phyloP scores from a whole-genome alignment of 176 grass and related monocot genomes.

The Phragmites australis region DNA sequence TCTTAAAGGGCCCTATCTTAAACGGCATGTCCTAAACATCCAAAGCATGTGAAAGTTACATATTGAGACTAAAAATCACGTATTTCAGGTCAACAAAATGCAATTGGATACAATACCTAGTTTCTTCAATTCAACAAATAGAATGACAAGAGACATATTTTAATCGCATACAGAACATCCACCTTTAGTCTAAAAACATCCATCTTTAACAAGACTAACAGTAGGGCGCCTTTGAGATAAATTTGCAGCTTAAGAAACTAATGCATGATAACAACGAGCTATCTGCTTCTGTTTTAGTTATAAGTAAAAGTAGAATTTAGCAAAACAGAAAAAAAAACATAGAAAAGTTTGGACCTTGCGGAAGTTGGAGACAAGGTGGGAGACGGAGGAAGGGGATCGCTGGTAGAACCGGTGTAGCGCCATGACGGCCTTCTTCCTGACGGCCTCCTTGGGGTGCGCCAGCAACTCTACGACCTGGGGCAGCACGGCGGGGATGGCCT shows the following conservation, averaged over 20 bases:
- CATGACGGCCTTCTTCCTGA: conserved; percentile 99
- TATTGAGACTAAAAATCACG: background rate
- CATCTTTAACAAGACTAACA: background rate
- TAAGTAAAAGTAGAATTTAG: background rate
- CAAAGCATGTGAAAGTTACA: background rate
- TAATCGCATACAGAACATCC: background rate
- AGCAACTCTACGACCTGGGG: conserved; percentile 95
- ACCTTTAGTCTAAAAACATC: too few species aligned
- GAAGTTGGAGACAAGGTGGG: conserved; percentile 96
- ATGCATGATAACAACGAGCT: background rate
- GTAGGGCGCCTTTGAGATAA: background rate
- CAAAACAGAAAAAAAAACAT: background rate
- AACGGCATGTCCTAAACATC: background rate
- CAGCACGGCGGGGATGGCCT: conserved; percentile 92
- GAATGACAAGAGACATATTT: background rate
- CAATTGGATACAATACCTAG: background rate
- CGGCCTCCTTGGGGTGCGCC: conserved; percentile 80
- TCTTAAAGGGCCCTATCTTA: conserved; percentile 1
- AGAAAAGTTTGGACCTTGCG: conserved; percentile 58
- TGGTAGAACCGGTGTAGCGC: conserved; percentile 94
- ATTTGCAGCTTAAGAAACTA: conserved; percentile 7
- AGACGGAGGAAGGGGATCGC: conserved; percentile 74
- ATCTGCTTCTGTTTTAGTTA: background rate
- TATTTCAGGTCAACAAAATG: background rate
- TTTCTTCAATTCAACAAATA: background rate